Base-by-base conservation (phyloP, 305 asterid species). In the Fraxinus velutina region DNA sequence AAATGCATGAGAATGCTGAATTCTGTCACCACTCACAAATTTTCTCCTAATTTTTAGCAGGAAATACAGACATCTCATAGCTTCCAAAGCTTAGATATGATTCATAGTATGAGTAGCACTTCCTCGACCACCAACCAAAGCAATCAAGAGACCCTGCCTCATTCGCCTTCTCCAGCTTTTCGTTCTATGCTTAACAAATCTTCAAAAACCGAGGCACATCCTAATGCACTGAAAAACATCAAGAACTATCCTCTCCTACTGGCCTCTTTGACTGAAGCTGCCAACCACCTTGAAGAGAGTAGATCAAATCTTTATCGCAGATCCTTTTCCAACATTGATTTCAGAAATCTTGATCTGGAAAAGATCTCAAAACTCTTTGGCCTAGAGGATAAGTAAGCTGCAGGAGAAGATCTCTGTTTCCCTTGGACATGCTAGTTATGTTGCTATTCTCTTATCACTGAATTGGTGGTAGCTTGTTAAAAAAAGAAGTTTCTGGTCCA, bases 191-290 rank as follows among this genome's bases (percentile, higher is more conserved):
- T 71, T 0, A 84, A 81, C 36, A 88, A 87, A n/a, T 73, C 91
- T 75, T 88, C 95, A 7, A 92, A 85, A 86, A 94, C 96, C 0
- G 97, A 94, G 80, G 96, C 94, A 37, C 98, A 92, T 81, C 95
- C 98, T 0, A 91, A 90, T 83, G 98, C 98, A 10, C 91, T 91
- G 22, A 94, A 90, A 57, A 94, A 94, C 89, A 91, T 91, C 80
- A 92, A 94, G 89, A 94, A 94, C 83, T 92, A 91, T 81, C 97
- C 98, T 39, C 91, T 94, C 80, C 84, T 94, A 21, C 81, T 94
- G 37, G 98, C 97, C 27, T 92, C 96, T 30, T 84, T 91, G 77
- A 89, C 91, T 2, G 95, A 92, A 84, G 88, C 93, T 72, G 89
- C 93, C 24, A 90, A 89, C 72, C 96, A 89, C 86, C 92, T 92